Percentiles rank a stretch among this genome's conserved stretches.
Evolutionary conservation across 768 basidiomycete genomes (phyloP).

Genomic region (Suillus weaverae): DNA sequence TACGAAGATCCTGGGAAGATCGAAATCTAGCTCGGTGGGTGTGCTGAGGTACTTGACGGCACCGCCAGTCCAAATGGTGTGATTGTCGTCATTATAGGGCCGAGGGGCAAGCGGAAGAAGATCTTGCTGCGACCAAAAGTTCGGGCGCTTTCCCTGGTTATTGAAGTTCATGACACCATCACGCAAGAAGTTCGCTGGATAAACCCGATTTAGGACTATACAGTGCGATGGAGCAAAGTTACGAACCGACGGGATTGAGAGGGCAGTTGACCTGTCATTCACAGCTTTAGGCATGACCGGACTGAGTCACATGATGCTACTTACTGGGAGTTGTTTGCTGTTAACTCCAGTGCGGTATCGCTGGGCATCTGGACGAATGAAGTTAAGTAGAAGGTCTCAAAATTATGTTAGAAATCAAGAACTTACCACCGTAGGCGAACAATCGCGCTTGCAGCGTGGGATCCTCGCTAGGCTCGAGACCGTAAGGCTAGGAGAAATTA

Average conservation of each 20-base stretch:
- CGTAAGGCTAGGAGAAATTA: conserved; percentile 19
- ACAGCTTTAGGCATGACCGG: neutral
- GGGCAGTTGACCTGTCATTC: conserved; percentile 36
- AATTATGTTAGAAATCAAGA: neutral
- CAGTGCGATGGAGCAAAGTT: neutral
- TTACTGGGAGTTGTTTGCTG: conserved; percentile 38
- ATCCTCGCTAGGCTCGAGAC: conserved; percentile 52
- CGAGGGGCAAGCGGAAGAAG: conserved; percentile 33
- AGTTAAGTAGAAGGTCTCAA: neutral
- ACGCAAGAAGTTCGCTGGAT: conserved; percentile 38
- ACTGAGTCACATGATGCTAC: neutral
- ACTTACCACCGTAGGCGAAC: conserved; percentile 54
- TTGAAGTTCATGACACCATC: conserved; percentile 38
- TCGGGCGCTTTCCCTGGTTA: conserved; percentile 42
- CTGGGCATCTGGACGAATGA: conserved; percentile 31
- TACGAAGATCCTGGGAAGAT: conserved; percentile 37
- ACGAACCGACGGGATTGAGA: conserved; percentile 37
- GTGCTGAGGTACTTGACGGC: conserved; percentile 38
- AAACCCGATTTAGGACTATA: neutral
- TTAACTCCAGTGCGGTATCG: conserved; percentile 41
- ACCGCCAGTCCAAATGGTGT: conserved; percentile 42
- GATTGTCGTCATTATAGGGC: conserved; percentile 39
- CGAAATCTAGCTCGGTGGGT: conserved; percentile 40
- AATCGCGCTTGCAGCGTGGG: conserved; percentile 58
- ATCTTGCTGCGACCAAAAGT: conserved; percentile 38